Conservation (phyloP, 208 protist species). For the Acanthamoeba culbertsoni region DNA sequence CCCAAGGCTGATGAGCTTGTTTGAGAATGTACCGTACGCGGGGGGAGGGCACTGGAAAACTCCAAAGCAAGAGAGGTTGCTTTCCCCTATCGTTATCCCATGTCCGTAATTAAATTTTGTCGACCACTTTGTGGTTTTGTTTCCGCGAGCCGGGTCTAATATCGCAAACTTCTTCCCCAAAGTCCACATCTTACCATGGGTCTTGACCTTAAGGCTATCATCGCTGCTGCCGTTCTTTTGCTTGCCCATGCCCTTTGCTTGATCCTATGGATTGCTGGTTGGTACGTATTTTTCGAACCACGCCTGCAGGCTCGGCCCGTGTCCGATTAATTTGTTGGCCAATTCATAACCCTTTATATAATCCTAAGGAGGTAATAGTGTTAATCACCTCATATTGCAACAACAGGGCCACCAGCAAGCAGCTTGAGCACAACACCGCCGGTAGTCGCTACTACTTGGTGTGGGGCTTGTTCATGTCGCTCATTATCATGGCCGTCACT, state of each 20-base stretch:
- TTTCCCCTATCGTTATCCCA: neutral
- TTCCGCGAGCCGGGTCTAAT: neutral
- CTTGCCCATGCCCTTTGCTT: neutral
- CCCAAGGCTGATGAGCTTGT: neutral
- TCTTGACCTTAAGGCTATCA: neutral
- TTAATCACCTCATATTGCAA: neutral
- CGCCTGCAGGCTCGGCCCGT: neutral
- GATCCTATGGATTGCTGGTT: neutral
- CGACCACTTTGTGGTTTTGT: neutral
- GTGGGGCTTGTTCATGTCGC: neutral
- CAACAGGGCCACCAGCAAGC: neutral
- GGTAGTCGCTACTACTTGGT: neutral
- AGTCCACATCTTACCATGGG: neutral
- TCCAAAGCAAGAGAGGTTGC: neutral
- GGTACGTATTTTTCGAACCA: neutral
- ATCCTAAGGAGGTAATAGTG: neutral
- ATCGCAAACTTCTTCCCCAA: neutral
- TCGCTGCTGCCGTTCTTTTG: neutral
- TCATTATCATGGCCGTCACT: neutral
- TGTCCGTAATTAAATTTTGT: too few species aligned
- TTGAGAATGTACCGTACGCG: neutral
- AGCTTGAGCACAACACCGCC: neutral
- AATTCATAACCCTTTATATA: neutral
- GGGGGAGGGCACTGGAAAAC: too few species aligned
- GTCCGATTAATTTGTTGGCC: neutral